Percentiles rank a stretch among this genome's conserved stretches.
Conservation (phyloP, 192 early-diverging fungal genomes). For the Oehlia diaphana region DNA sequence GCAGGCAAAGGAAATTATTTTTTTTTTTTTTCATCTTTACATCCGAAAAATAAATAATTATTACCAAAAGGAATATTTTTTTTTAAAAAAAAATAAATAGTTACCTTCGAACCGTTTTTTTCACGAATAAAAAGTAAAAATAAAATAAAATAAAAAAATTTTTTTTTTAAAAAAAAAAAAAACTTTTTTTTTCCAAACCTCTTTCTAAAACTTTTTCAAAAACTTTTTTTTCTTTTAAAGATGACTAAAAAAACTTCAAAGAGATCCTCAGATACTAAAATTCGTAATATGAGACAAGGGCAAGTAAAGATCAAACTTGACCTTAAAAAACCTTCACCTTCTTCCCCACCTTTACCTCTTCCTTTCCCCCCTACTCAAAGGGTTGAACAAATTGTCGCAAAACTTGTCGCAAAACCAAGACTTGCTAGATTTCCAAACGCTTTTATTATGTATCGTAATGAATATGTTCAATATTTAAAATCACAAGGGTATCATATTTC, state of each 20-base stretch:
- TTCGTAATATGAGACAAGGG: background rate
- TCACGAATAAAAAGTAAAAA: too few relatives aligned
- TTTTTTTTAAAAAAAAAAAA: too few relatives aligned
- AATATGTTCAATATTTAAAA: constrained; percentile 15
- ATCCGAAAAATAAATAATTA: too few relatives aligned
- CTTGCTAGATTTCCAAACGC: constrained; percentile 23
- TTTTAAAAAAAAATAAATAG: too few relatives aligned
- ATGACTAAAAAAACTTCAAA: background rate
- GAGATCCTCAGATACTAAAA: background rate
- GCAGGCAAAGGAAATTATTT: too few relatives aligned
- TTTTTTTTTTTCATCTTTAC: too few relatives aligned
- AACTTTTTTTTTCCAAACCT: too few relatives aligned
- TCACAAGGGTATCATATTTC: constrained; percentile 2
- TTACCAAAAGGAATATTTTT: too few relatives aligned
- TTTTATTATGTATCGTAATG: constrained; percentile 23
- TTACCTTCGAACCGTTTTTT: too few relatives aligned
- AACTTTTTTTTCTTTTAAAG: too few relatives aligned
- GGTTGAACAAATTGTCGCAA: background rate
- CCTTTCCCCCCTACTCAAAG: constrained; percentile 9
- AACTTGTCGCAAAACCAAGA: background rate
- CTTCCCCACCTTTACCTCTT: background rate
- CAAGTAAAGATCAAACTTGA: background rate
- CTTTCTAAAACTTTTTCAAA: too few relatives aligned
- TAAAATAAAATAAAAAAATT: too few relatives aligned
- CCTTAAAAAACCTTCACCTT: background rate